Base-by-base conservation (phyloP, 1,284 basidiomycete genomes). In the Psilocybe mexicana region DNA sequence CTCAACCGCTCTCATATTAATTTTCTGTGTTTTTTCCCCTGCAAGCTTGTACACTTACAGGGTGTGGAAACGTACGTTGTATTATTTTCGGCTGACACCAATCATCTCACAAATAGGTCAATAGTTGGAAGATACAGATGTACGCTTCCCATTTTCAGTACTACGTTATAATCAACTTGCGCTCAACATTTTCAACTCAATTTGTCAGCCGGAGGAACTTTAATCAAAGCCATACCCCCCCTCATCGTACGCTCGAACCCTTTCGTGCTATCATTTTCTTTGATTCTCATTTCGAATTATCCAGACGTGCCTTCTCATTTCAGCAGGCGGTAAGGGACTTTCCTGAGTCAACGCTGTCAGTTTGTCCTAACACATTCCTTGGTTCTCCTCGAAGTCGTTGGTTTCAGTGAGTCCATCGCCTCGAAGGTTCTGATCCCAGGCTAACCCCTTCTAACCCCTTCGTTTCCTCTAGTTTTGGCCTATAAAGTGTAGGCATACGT, bases 11-110 rank as follows among this genome's bases (percentile, higher is more conserved):
- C 10, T 23, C 24, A 36, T 25, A n/a, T n/a, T 11, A 8, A 4
- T 33, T 33, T 33, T 33, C 30, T 26, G 3, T 4, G n/a, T 23
- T 26, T 7, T 6, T 30, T 12, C 2, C 26, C 12, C 38, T 18
- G 18, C 18, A 18, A 72, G 70, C 58, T 54, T 72, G 42, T 73
- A 73, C 48, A 64, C 69, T 14, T 52, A 70, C 18, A 65, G 72
- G 23, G 66, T 73, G 28, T 72, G 69, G 69, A 67, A 65, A 58
- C 65, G 71, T 72, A 25, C 2, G 50, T 45, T 5, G 10, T 25
- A 8, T n/a, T 5, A 40, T 51, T 38, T 14, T 12, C 18, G 30
- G 10, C 5, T 3, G 6, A 36, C 14, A 1, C 1, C 1, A 30
- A 46, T 14, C 44, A 51, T 3, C 33, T 25, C 28, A 6, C 40